phyloP scores from a whole-genome alignment of 805 yeast genomes.

The Maudiozyma serrabonitensis region DNA sequence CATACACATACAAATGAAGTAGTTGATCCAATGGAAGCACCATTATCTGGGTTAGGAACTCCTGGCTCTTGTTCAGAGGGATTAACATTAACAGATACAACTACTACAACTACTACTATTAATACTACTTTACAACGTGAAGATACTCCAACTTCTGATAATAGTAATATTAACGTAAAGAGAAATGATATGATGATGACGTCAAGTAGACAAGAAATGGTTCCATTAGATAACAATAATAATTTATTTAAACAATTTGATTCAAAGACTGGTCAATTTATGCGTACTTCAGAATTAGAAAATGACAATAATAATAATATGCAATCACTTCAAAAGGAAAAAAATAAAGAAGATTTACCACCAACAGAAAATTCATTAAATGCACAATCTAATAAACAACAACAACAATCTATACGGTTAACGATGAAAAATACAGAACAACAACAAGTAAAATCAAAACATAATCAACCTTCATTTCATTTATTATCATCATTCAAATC shows the following conservation, averaged over 20 bases:
- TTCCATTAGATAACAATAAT: too few relatives aligned
- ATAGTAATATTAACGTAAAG: not conserved
- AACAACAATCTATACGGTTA: not conserved
- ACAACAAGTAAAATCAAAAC: not conserved
- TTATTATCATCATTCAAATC: conserved; percentile 13
- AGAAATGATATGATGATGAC: too few relatives aligned
- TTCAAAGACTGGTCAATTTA: conserved; percentile 25
- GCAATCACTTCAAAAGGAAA: not conserved
- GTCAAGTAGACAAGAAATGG: too few relatives aligned
- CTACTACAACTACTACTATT: not conserved
- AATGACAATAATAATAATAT: not conserved
- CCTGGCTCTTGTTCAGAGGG: not conserved
- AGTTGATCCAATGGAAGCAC: not conserved
- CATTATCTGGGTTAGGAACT: not conserved
- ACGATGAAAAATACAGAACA: not conserved
- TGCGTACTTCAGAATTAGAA: conserved; percentile 5
- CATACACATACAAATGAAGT: not conserved
- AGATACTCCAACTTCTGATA: not conserved
- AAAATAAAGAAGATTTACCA: conserved; percentile 2
- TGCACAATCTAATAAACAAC: not conserved
- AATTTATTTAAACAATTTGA: conserved; percentile 25
- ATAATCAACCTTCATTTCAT: not conserved
- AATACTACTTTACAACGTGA: not conserved
- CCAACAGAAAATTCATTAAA: conserved; percentile 1
- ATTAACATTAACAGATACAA: not conserved